Evolutionary conservation across 352 stramenopile genomes (phyloP).

Genomic region (Phytophthora hibernalis): DNA sequence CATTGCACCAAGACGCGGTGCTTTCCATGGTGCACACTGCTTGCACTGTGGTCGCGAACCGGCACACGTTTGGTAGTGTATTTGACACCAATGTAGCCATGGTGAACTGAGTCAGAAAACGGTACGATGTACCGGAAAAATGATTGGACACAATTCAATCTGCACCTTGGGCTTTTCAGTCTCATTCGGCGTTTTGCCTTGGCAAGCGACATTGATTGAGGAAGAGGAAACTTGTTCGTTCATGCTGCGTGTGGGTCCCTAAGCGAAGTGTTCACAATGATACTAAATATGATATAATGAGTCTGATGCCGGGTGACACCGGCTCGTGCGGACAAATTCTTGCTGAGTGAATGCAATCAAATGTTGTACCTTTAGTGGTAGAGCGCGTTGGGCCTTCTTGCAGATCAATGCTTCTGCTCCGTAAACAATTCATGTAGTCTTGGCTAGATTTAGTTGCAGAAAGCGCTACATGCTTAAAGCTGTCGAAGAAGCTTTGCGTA

Average conservation of each 20-base stretch:
- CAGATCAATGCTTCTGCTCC: too few relatives aligned
- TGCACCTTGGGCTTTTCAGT: not conserved
- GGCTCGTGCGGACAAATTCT: slow-evolving; percentile 64
- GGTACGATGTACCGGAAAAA: slow-evolving; percentile 20
- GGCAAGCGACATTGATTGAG: not conserved
- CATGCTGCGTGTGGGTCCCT: slow-evolving; percentile 16
- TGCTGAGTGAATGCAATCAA: slow-evolving; percentile 61
- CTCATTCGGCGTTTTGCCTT: slow-evolving; percentile 33
- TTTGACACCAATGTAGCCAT: slow-evolving; percentile 49
- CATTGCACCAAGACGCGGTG: slow-evolving; percentile 30
- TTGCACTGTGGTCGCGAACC: slow-evolving; percentile 28
- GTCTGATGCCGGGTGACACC: slow-evolving; percentile 58
- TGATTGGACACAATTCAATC: slow-evolving; percentile 32
- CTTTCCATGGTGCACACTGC: slow-evolving; percentile 42
- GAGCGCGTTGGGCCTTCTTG: too few relatives aligned
- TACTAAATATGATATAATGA: slow-evolving; percentile 86
- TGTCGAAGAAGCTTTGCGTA: too few relatives aligned
- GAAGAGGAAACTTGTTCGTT: not conserved
- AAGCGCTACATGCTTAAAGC: too few relatives aligned
- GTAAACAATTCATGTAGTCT: too few relatives aligned
- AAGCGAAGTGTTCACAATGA: slow-evolving; percentile 58
- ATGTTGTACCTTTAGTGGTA: not conserved
- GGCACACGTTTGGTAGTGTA: slow-evolving; percentile 18
- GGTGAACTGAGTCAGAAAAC: slow-evolving; percentile 3
- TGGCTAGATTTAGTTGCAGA: too few relatives aligned